phyloP scores from a whole-genome alignment of 495 filamentous ascomycete species.

The Neurospora sp. region DNA sequence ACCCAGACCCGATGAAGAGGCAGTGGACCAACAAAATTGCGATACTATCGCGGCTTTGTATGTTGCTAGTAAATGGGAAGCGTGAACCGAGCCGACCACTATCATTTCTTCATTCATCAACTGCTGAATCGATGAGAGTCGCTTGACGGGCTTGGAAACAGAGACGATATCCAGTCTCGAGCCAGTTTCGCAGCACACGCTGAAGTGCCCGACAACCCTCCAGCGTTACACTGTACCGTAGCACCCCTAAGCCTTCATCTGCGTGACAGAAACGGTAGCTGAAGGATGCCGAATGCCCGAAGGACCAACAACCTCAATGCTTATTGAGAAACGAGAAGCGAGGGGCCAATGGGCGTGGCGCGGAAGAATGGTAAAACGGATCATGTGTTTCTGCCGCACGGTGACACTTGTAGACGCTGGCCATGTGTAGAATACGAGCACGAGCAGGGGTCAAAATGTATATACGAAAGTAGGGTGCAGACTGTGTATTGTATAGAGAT shows the following conservation, averaged over 20 bases:
- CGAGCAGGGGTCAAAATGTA: no score
- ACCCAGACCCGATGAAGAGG: not conserved
- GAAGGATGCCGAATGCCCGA: not conserved
- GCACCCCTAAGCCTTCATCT: not conserved
- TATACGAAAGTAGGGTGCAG: no score
- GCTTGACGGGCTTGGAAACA: no score
- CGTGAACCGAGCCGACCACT: no score
- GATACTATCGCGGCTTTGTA: not conserved
- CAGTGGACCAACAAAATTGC: not conserved
- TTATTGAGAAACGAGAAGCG: not conserved
- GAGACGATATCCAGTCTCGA: no score
- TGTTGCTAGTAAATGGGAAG: no score
- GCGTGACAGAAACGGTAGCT: not conserved
- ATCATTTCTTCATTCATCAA: no score
- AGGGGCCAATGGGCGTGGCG: not conserved
- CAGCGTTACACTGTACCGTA: no score
- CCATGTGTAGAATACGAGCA: no score
- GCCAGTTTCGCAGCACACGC: no score
- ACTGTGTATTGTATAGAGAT: no score
- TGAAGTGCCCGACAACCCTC: not conserved
- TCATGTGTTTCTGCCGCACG: not conserved
- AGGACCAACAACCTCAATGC: not conserved
- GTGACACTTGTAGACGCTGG: not conserved
- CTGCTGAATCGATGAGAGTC: no score
- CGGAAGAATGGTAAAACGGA: not conserved